Evolutionary conservation across 2,329 filamentous ascomycete genomes (phyloP).

Genomic region (Curvularia sp.): DNA sequence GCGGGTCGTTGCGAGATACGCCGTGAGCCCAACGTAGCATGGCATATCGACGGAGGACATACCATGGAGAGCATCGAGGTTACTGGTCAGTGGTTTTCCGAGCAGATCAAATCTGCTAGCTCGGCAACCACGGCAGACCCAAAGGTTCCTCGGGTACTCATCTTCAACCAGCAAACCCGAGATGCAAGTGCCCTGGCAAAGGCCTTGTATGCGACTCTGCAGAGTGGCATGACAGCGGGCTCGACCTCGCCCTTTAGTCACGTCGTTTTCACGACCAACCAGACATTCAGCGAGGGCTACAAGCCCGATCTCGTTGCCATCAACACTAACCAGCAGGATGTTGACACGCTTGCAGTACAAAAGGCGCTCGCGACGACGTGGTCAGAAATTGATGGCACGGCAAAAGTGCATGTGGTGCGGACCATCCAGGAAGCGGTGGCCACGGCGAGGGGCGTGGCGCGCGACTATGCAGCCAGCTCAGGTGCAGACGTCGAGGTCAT

Average conservation of each 20-base stretch:
- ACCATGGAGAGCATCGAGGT: conserved; percentile 82
- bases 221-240: conserved; percentile 36
- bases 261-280: conserved; percentile 83
- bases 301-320: conserved; percentile 68
- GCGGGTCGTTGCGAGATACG: conserved; percentile 80
- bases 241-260: conserved; percentile 65
- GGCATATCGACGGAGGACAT: conserved; percentile 89
- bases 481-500: conserved; percentile 57
- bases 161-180: conserved; percentile 94
- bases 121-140: conserved; percentile 33
- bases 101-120: conserved; percentile 47
- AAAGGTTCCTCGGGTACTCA: conserved; percentile 62
- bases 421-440: conserved; percentile 75
- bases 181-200: conserved; percentile 72
- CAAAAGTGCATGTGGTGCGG: conserved; percentile 62
- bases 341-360: conserved; percentile 70
- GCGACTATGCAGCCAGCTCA: conserved; percentile 34
- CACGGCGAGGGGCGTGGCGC: conserved; percentile 57
- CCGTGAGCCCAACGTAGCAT: conserved; percentile 62
- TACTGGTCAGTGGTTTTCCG: conserved; percentile 78
- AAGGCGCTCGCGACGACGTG: conserved; percentile 68
- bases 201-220: conserved; percentile 66
- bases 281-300: conserved; percentile 68
- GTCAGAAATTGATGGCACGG: conserved; percentile 51
- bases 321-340: conserved; percentile 65